Base-by-base conservation (phyloP, 441 rosid genomes). In the Euphorbia schlechtendalii region DNA sequence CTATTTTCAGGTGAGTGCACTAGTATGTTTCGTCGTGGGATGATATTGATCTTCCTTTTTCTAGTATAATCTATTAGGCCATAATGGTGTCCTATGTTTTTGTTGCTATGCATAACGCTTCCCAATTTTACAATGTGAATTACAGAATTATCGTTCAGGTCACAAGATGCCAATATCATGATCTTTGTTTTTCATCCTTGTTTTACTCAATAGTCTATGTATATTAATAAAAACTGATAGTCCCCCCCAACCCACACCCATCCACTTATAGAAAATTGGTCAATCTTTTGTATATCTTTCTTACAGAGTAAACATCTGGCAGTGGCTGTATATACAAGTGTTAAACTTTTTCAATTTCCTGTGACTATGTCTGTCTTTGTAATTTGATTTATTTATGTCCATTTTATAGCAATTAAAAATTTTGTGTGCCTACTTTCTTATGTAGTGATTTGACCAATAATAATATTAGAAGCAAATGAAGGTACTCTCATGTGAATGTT, bases 1-100 rank as follows among this genome's bases (percentile, higher is more conserved):
- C 46, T 96, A 83, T 84, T 88, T 96, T 72, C 98, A 92, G 99
- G 99, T 84, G 70, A 82, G 80, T 72, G 41, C 49, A 59, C 40
- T 13, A 43, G 10, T 55, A 14, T 67, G 21, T 48, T 66, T 65
- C 58, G 46, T 65, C 46, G 28, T 61, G 64, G 56, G 63, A 18
- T 72, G 59, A 45, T 64, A 61, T 61, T 63, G 27, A 21, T 60
- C 4, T 55, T 61, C 53, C 52, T 51, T 8, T 70, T 74, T 62
- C 30, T 27, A 41, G 61, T 28, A 6, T 8, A 59, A 25, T 25
- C 41, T 62, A 20, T 40, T 51, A 8, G 32, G 56, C 34, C 17
- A 24, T 21, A 21, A 20, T 45, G 30, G 34, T 56, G 38, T 2
- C 20, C 21, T 58, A 3, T 21, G 56, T 18, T 57, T 66, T 11